phyloP scores from a whole-genome alignment of 495 filamentous ascomycete genomes.

The Neurospora tetrasperma region DNA sequence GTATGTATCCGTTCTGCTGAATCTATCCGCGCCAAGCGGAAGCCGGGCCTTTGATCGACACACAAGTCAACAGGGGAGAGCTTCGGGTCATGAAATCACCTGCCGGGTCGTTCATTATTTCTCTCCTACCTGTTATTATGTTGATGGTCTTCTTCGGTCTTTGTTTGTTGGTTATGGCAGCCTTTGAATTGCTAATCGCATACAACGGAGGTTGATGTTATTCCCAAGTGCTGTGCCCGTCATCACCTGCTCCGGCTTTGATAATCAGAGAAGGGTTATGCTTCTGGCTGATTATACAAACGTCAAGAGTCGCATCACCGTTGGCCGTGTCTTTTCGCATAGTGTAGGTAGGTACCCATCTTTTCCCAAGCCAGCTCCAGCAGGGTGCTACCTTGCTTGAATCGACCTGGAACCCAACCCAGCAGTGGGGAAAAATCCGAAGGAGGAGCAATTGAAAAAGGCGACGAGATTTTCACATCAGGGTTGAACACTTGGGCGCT shows the following conservation, averaged over 20 bases:
- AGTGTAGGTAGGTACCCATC: background rate
- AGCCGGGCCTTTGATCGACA: background rate
- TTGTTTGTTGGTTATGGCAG: background rate
- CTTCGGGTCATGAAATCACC: background rate
- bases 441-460: background rate
- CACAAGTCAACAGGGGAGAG: background rate
- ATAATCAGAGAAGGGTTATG: background rate
- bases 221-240: background rate
- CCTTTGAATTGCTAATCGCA: background rate
- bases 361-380: background rate
- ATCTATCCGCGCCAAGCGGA: background rate
- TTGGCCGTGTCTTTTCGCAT: background rate
- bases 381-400: background rate
- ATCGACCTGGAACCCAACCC: background rate
- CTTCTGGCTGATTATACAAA: background rate
- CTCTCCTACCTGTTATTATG: background rate
- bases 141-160: background rate
- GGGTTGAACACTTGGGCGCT: too few relatives aligned
- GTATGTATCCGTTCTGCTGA: too few relatives aligned
- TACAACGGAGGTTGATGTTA: background rate
- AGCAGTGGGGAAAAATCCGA: background rate
- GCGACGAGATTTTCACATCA: background rate
- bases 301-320: background rate
- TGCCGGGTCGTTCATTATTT: background rate
- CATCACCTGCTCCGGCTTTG: conserved; percentile 5